Evolutionary conservation across 2,329 filamentous ascomycete species (phyloP).

Genomic region (Penicillium polonicum): DNA sequence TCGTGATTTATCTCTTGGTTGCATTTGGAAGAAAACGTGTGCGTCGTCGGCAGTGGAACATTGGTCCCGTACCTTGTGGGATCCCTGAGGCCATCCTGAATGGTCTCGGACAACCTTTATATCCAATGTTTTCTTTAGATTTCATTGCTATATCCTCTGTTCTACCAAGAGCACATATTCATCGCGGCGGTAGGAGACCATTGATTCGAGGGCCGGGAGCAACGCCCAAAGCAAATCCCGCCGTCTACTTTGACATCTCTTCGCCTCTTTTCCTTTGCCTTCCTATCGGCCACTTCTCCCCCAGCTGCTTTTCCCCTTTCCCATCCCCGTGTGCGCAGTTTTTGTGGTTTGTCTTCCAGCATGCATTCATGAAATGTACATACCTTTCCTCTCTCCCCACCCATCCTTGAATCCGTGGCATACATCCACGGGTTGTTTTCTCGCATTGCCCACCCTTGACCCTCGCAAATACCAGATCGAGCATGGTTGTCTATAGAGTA

Average conservation of each 20-base stretch:
- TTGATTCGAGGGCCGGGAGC: background rate
- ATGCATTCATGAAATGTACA: constrained; percentile 37
- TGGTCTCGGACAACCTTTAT: background rate
- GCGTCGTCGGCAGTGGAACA: constrained; percentile 2
- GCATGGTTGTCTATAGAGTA: constrained; percentile 33
- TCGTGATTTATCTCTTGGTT: constrained; percentile 17
- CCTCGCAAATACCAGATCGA: constrained; percentile 30
- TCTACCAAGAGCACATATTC: background rate
- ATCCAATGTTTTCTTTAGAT: background rate
- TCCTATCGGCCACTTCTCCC: constrained; percentile 12
- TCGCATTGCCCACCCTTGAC: constrained; percentile 22
- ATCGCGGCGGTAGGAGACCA: background rate
- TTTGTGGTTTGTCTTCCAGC: constrained; percentile 24
- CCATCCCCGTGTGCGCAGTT: constrained; percentile 15
- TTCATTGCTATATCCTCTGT: background rate
- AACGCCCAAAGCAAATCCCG: background rate
- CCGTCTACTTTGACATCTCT: background rate
- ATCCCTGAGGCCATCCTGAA: background rate
- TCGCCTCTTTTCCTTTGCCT: background rate
- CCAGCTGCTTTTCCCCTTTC: constrained; percentile 10
- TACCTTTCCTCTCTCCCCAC: constrained; percentile 22
- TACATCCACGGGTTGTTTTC: constrained; percentile 7
- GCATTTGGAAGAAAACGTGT: constrained; percentile 13
- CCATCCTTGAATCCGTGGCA: constrained; percentile 15
- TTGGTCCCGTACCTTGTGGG: background rate